Conservation (phyloP, 371 early-diverging fungal genomes). For the Vairimorpha necatrix region DNA sequence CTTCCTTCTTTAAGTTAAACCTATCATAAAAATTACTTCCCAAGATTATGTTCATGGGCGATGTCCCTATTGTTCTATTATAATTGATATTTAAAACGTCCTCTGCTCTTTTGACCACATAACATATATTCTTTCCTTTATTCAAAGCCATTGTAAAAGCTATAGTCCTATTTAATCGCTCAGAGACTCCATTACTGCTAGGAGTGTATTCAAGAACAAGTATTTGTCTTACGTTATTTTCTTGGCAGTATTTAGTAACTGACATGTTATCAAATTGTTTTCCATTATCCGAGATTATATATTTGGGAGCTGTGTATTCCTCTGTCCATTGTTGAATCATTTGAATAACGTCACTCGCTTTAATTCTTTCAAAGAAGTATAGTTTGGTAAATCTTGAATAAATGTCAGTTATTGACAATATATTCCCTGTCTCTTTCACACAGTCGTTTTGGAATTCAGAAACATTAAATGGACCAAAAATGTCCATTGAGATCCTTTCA, state of each 20-base stretch:
- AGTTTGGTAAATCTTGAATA: neutral
- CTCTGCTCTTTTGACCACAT: neutral
- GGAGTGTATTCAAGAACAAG: neutral
- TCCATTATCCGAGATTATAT: conserved; percentile 28
- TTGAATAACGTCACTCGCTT: neutral
- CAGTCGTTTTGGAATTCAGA: neutral
- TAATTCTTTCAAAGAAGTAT: neutral
- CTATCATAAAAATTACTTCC: neutral
- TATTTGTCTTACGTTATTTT: neutral
- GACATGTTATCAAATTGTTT: conserved; percentile 20
- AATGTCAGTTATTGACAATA: neutral
- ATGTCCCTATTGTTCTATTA: neutral
- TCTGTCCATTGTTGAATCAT: neutral
- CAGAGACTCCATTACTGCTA: no score
- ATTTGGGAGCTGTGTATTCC: neutral
- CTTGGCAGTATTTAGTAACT: no score
- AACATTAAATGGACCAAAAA: conserved; percentile 3
- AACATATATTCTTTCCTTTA: neutral
- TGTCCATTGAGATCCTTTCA: no score
- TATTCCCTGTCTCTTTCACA: no score
- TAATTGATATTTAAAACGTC: no score
- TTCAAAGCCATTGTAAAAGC: neutral
- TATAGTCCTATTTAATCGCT: neutral
- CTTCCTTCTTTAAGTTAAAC: no score
- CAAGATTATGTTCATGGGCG: neutral